Percentiles rank a stretch among this genome's conserved stretches.
phyloP scores from a whole-genome alignment of 2,329 filamentous ascomycete species.

The Drechslerella stenobrocha region DNA sequence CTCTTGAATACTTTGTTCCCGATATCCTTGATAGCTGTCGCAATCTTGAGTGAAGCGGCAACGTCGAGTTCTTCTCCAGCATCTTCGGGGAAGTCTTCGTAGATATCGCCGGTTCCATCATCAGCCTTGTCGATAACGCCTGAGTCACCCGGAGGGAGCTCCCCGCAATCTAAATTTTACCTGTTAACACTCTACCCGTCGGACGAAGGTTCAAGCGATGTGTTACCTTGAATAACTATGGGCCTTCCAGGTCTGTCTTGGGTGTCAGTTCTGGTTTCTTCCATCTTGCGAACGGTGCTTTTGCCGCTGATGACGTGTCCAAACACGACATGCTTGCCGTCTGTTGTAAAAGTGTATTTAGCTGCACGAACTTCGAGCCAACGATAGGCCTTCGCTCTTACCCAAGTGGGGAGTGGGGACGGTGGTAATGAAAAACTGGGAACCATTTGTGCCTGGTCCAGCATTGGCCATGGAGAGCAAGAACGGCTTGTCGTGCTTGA shows the following conservation, averaged over 20 bases:
- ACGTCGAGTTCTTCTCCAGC: slow-evolving; percentile 67
- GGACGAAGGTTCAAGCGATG: background rate
- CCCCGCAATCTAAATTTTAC: slow-evolving; percentile 70
- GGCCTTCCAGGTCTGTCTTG: slow-evolving; percentile 78
- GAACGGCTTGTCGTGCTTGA: slow-evolving; percentile 90
- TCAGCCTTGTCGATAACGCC: slow-evolving; percentile 67
- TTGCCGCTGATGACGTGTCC: slow-evolving; percentile 92
- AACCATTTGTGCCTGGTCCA: slow-evolving; percentile 90
- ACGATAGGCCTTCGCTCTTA: background rate
- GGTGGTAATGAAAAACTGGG: slow-evolving; percentile 97
- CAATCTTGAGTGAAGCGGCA: slow-evolving; percentile 73
- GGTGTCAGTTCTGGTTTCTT: slow-evolving; percentile 74
- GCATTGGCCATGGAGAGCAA: slow-evolving; percentile 97
- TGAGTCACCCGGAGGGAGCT: slow-evolving; percentile 74
- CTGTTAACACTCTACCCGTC: background rate
- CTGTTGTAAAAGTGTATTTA: slow-evolving; percentile 58
- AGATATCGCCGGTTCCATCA: slow-evolving; percentile 83
- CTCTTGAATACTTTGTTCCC: slow-evolving; percentile 91
- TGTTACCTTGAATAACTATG: slow-evolving; percentile 66
- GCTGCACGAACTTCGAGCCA: background rate
- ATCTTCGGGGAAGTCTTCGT: slow-evolving; percentile 96
- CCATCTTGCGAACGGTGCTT: slow-evolving; percentile 83
- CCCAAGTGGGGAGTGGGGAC: slow-evolving; percentile 55
- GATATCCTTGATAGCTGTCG: slow-evolving; percentile 81
- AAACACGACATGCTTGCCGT: slow-evolving; percentile 96